Base-by-base conservation (phyloP, 257 asterid species). In the Scutellaria baicalensis region DNA sequence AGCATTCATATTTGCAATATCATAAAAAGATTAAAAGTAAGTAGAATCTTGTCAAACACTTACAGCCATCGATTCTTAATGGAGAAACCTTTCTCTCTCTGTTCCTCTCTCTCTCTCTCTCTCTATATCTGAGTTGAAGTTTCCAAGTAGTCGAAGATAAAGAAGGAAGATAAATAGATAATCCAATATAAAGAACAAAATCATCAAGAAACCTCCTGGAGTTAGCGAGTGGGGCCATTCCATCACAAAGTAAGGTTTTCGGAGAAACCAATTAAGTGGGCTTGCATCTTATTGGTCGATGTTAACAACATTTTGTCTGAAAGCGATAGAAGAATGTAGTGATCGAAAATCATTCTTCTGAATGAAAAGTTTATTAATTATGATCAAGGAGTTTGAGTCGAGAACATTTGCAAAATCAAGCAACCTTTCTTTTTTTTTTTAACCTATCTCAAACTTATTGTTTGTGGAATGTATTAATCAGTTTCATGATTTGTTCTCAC, bases 151-250 rank as follows among this genome's bases (percentile, higher is more conserved):
- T 20, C 43, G 14, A 20, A 64, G 65, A 65, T 17, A 13, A 8
- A 5, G 11, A 20, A 5, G 48, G 39, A 31, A 71, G 11, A 27
- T 27, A 27, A 27, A 27, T 27, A 27, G 55, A 38, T 8, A 6
- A 10, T 10, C 23, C 44, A 64, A 69, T 5, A 68, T 36, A 18
- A 69, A 64, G n/a, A 45, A 59, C 2, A 54, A 14, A 74, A 58
- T 55, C 31, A 55, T 27, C 5, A 9, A 69, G 27, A 23, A 27
- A 49, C 23, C n/a, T 18, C 23, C n/a, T 14, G 58, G 77, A 74
- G 75, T 76, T 68, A 65, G 71, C 85, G 87, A 61, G 83, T 85
- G 82, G 85, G 84, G 66, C 87, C 87, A 59, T 75, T 35, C 52
- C 70, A 62, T 38, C 38, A 18, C 6, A 20, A 63, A 9, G 58